These are phyloP conservation scores for Aureobasidium lini DNA, from an alignment of 2,329 filamentous ascomycete genomes.

Conservation along the genomic window DNA sequence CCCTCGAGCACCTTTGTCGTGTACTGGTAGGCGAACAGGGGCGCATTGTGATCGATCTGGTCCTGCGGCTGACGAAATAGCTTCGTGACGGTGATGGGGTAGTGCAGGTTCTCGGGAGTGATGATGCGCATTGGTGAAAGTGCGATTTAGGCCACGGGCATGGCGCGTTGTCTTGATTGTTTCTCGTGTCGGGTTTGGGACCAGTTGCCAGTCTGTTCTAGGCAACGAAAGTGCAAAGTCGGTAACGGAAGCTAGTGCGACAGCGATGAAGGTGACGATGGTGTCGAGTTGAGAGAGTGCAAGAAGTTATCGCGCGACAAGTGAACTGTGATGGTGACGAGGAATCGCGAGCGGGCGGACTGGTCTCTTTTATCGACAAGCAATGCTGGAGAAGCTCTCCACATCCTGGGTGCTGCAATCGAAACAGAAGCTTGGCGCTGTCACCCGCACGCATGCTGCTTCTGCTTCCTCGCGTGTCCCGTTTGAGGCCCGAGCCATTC, in stretches of 20 bases:
- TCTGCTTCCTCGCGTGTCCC: not conserved
- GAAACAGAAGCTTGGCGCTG: not conserved
- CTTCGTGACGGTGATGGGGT: slow-evolving; percentile 87
- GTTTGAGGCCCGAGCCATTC: not conserved
- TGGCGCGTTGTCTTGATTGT: slow-evolving; percentile 6
- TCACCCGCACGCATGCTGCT: not conserved
- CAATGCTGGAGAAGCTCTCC: not conserved
- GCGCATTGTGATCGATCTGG: slow-evolving; percentile 64
- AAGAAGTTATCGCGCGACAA: not conserved
- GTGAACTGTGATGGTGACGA: not conserved
- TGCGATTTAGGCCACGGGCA: slow-evolving; percentile 5
- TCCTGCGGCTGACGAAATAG: slow-evolving; percentile 72
- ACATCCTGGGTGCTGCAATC: not conserved
- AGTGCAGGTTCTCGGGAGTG: slow-evolving; percentile 57
- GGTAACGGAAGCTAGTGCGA: not conserved
- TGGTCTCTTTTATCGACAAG: slow-evolving; percentile 5
- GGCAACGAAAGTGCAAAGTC: not conserved
- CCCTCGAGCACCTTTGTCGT: slow-evolving; percentile 61
- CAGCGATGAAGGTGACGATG: not conserved
- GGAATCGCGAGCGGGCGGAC: not conserved
- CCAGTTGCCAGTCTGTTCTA: not conserved
- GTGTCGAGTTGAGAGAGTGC: not conserved
- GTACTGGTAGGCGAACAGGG: slow-evolving; percentile 82
- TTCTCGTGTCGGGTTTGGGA: not conserved
- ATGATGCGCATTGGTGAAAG: slow-evolving; percentile 38